These are phyloP conservation scores for Taphrina communis DNA, from an alignment of 1,139 yeast genomes.

Conservation along the genomic window DNA sequence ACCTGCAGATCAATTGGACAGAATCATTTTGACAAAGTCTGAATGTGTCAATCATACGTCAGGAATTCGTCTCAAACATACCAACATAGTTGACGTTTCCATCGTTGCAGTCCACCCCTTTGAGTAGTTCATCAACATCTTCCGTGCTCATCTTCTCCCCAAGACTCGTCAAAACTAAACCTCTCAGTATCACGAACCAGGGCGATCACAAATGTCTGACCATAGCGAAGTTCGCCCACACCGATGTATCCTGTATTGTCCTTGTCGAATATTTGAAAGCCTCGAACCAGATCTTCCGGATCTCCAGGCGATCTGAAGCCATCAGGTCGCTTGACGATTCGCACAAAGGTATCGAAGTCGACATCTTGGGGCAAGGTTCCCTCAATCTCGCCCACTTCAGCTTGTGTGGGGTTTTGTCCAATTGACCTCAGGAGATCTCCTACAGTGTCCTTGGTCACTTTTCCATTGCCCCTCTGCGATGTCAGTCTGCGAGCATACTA, in stretches of 20 bases:
- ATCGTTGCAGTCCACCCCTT: constrained; percentile 91
- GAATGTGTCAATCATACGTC: background rate
- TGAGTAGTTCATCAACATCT: constrained; percentile 93
- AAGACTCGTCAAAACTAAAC: constrained; percentile 72
- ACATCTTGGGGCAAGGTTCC: constrained; percentile 55
- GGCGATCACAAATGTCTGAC: constrained; percentile 42
- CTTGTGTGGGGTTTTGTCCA: constrained; percentile 96
- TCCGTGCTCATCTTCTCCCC: constrained; percentile 89
- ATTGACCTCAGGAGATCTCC: constrained; percentile 96
- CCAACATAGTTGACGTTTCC: constrained; percentile 93
- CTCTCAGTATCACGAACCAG: background rate
- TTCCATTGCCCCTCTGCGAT: constrained; percentile 78
- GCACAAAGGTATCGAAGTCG: constrained; percentile 78
- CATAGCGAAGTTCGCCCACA: constrained; percentile 93
- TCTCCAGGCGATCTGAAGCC: constrained; percentile 91
- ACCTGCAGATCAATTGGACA: constrained; percentile 68
- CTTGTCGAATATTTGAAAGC: constrained; percentile 97
- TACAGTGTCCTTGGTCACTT: constrained; percentile 81
- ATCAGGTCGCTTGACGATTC: constrained; percentile 81
- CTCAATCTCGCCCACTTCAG: constrained; percentile 73
- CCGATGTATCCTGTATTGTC: constrained; percentile 95
- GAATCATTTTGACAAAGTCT: constrained; percentile 86
- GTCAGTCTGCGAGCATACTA: background rate
- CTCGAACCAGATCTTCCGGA: constrained; percentile 94
- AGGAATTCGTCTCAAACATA: constrained; percentile 15